Conservation (phyloP, 768 basidiomycete species). For the Exsudoporus frostii region DNA sequence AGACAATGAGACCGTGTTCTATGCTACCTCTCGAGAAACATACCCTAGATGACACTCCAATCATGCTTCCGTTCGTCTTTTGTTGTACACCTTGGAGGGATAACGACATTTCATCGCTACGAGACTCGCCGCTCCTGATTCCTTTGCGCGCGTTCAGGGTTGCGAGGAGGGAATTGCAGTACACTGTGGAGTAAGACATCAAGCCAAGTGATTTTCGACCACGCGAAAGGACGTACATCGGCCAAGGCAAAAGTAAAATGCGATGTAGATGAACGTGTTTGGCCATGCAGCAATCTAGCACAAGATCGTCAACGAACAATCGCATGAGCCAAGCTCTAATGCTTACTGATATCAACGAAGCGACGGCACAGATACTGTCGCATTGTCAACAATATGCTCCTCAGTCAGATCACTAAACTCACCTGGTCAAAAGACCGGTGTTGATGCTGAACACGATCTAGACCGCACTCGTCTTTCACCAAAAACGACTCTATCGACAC, state of each 20-base stretch:
- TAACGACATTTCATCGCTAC: constrained; percentile 30
- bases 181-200: constrained; percentile 36
- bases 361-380: constrained; percentile 50
- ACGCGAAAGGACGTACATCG: constrained; percentile 41
- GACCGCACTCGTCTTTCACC: neutral
- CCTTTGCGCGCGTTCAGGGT: constrained; percentile 57
- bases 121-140: constrained; percentile 34
- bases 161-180: constrained; percentile 59
- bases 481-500: neutral
- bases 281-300: constrained; percentile 49
- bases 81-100: constrained; percentile 30
- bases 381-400: neutral
- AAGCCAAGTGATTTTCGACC: neutral
- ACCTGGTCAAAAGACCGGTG: constrained; percentile 31
- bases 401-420: neutral
- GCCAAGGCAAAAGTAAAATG: constrained; percentile 63
- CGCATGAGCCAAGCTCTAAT: neutral
- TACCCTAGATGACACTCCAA: constrained; percentile 13
- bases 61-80: constrained; percentile 16
- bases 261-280: constrained; percentile 56
- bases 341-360: constrained; percentile 53
- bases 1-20: neutral
- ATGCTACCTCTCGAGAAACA: neutral
- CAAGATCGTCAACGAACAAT: neutral
- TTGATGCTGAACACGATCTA: constrained; percentile 56